phyloP scores from a whole-genome alignment of 164 flowering plant species.

The Taxillus chinensis region DNA sequence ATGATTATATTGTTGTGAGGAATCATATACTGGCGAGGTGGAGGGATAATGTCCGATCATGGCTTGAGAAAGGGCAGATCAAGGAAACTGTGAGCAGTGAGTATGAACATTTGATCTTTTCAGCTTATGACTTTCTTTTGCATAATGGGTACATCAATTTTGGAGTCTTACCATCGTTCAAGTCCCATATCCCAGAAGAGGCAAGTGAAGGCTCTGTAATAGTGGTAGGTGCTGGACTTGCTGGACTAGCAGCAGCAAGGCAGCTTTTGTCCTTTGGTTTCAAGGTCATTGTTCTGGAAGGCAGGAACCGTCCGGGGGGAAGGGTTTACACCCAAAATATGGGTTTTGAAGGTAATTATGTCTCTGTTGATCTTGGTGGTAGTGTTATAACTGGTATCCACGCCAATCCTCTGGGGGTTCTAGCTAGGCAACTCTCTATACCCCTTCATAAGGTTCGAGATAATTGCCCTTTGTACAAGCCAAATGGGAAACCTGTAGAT shows the following conservation, averaged over 20 bases:
- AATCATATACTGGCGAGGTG: constrained; percentile 83
- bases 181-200: constrained; percentile 38
- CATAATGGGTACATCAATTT: constrained; percentile 81
- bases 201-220: constrained; percentile 57
- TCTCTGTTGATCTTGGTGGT: constrained; percentile 90
- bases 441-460: constrained; percentile 95
- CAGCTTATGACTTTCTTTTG: constrained; percentile 77
- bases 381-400: constrained; percentile 88
- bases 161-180: constrained; percentile 60
- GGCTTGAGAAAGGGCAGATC: constrained; percentile 61
- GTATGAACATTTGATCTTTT: constrained; percentile 47
- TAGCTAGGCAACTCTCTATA: constrained; percentile 79
- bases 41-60: constrained; percentile 67
- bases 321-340: constrained; percentile 82
- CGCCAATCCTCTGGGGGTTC: constrained; percentile 91
- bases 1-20: constrained; percentile 87
- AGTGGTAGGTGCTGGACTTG: constrained; percentile 81
- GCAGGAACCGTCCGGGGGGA: constrained; percentile 85
- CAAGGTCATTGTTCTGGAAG: constrained; percentile 80
- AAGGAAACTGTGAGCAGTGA: constrained; percentile 74
- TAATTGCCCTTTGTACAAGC: constrained; percentile 75
- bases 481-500: constrained; percentile 62
- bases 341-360: constrained; percentile 43
- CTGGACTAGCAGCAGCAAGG: constrained; percentile 90
- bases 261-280: constrained; percentile 85